Base-by-base conservation (phyloP, 768 basidiomycete species). In the Podaxis pistillaris region DNA sequence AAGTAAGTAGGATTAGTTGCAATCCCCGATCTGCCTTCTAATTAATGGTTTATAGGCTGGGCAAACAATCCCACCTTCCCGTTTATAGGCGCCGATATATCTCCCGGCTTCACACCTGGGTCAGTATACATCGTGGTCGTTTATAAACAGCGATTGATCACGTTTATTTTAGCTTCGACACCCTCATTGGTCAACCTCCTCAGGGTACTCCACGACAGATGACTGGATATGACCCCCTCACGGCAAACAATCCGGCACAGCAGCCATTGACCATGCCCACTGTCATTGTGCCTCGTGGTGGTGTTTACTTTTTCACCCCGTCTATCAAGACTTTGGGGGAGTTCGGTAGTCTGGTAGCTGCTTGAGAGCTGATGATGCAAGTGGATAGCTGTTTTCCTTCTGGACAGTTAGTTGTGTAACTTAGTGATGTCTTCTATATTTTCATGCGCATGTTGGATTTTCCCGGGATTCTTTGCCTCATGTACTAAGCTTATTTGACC, bases 291-390 rank as follows among this genome's bases (percentile, higher is more conserved):
- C 74, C 83, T 47, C 76, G 79, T 24, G 80, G 83, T 44, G 82
- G 83, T 60, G 83, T 82, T 65, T 83, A 83, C 67, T 84, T 83
- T 70, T 84, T 83, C 70, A 71, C 77, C 3, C 84, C 83, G 0
- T 81, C 81, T 22, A 69, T 83, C 58, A 77, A 77, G 37, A 79
- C 76, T 8, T 71, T 85, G 69, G 78, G 75, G 70, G 72, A 73
- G 13, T 44, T 60, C 6, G 24, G 5, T 24, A 50, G 11, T 24
- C 49, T 50, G 12, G 13, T 24, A 50, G 12, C 49, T 13, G 49
- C 22, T 50, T 50, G 49, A 24, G 24, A 22, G 24, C 13, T 28
- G 22, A 9, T 22, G 49, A 15, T 50, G 49, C 12, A 26, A 22
- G 9, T 13, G 8, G 12, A 12, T 11, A 24, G 49, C 1, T 50